Evolutionary conservation across 176 grass and related monocot genomes (phyloP), one percentile per base, ranked within the genome.

Genomic region (Juncus effusus): DNA sequence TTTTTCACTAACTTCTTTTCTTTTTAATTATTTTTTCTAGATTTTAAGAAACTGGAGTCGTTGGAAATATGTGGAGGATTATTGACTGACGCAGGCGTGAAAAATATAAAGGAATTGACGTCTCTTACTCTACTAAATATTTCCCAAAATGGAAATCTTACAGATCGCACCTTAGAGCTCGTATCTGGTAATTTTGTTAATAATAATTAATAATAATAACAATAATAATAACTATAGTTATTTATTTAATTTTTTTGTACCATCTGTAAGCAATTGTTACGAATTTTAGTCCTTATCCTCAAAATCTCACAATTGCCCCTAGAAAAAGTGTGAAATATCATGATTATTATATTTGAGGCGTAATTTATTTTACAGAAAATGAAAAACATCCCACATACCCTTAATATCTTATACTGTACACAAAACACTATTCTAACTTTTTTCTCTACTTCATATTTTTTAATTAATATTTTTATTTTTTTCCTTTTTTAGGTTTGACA

Each of bases 81-180:
- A 1, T 74, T 99, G 51, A 93, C 85, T 0, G 94, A 99, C 50
- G 83, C 78, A 1, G 94, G 94, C 38, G 94, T 99, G 64, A 99
- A 90, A 69, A 99, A 99, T 51, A 90, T 99, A 71, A 99, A 99
- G 70, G 94, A 99, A 77, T 83, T 93, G 50, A 85, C 77, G 65
- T 72, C 78, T 59, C 73, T 99, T 71, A 87, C 73, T 12, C 54
- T 90, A 58, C 78, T 99, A 10, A 99, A 99, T 65, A 82, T 99
- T 8, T 99, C 94, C 47, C 94, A 99, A 44, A 99, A 99, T 42
- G 56, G 78, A 67, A 75, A 67, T 64, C 89, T 99, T 14, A 90
- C 94, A 1, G 94, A 99, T 67, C 79, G 81, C 60, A 82, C 94
- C 13, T 66, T 99, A 36, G 94, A 99, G 65, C 49, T 99, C 49